A percentile compares a stretch with the other conserved stretches of the same genome.
Evolutionary conservation across 2,329 filamentous ascomycete genomes (phyloP).

Genomic region (Pseudocercospora crystallina): DNA sequence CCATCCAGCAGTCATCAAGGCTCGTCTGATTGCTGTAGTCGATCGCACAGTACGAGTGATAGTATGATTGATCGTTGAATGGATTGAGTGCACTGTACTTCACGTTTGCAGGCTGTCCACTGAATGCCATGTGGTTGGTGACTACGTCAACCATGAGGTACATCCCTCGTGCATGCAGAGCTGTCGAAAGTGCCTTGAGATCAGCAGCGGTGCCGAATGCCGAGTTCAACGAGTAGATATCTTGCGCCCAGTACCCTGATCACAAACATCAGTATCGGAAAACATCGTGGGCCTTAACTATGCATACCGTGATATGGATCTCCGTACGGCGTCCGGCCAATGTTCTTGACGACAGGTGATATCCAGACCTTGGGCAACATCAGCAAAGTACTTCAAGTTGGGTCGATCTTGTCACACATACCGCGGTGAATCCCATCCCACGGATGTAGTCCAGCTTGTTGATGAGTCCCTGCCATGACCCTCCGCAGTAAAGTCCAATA

Average conservation of each 20-base stretch:
- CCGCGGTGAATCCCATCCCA: conserved; percentile 49
- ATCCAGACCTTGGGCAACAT: conserved; percentile 29
- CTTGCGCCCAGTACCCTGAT: conserved; percentile 20
- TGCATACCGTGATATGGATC: conserved; percentile 43
- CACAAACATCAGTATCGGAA: neutral
- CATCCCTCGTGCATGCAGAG: conserved; percentile 49
- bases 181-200: conserved; percentile 44
- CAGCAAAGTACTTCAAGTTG: neutral
- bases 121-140: conserved; percentile 45
- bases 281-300: neutral
- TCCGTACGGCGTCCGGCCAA: conserved; percentile 40
- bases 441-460: conserved; percentile 51
- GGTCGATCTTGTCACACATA: neutral
- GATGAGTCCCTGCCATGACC: conserved; percentile 48
- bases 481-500: conserved; percentile 46
- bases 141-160: conserved; percentile 52
- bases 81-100: conserved; percentile 38
- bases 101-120: conserved; percentile 27
- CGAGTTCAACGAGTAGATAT: conserved; percentile 38
- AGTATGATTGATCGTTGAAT: conserved; percentile 45
- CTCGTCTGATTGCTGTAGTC: conserved; percentile 52
- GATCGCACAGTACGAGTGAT: conserved; percentile 53
- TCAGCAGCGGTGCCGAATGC: conserved; percentile 49
- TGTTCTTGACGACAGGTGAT: conserved; percentile 43
- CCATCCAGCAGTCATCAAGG: conserved; percentile 52